These are phyloP conservation scores for Nemania diffusa DNA, from an alignment of 2,329 filamentous ascomycete genomes.

Conservation along the genomic window DNA sequence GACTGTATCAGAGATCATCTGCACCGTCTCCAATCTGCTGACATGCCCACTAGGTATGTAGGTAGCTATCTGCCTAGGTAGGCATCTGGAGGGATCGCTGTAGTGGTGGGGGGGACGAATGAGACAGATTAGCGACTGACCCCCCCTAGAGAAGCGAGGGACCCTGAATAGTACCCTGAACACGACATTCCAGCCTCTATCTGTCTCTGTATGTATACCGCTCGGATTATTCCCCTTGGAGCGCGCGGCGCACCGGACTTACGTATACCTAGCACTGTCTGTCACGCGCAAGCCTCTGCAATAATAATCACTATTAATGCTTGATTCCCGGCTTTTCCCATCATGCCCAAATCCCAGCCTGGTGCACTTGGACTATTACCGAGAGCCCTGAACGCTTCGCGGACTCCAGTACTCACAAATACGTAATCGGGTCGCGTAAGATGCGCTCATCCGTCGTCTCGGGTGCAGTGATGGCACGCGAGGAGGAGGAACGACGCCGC, in stretches of 20 bases:
- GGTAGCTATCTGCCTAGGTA: constrained; percentile 8
- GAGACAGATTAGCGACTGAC: constrained; percentile 27
- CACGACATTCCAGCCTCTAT: constrained; percentile 1
- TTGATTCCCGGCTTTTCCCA: constrained; percentile 4
- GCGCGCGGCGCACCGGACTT: constrained; percentile 10
- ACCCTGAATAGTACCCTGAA: constrained; percentile 9
- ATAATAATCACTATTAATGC: constrained; percentile 11
- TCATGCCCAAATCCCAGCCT: constrained; percentile 9
- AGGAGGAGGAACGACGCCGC: constrained; percentile 13
- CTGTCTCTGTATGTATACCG: neutral
- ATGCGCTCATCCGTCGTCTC: neutral
- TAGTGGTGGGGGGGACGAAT: constrained; percentile 3
- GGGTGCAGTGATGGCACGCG: constrained; percentile 12
- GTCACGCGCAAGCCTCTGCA: constrained; percentile 7
- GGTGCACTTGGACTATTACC: constrained; percentile 5
- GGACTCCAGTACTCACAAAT: neutral
- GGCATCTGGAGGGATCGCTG: neutral
- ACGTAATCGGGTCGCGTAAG: neutral
- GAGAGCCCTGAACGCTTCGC: constrained; percentile 3
- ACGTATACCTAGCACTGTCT: neutral
- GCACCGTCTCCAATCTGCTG: constrained; percentile 15
- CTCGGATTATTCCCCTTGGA: constrained; percentile 26
- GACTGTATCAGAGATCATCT: constrained; percentile 6
- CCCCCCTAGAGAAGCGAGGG: constrained; percentile 6
- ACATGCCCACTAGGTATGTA: constrained; percentile 8